Evolutionary conservation across 1,284 basidiomycete species (phyloP).

Genomic region (Tylopilus sp.): DNA sequence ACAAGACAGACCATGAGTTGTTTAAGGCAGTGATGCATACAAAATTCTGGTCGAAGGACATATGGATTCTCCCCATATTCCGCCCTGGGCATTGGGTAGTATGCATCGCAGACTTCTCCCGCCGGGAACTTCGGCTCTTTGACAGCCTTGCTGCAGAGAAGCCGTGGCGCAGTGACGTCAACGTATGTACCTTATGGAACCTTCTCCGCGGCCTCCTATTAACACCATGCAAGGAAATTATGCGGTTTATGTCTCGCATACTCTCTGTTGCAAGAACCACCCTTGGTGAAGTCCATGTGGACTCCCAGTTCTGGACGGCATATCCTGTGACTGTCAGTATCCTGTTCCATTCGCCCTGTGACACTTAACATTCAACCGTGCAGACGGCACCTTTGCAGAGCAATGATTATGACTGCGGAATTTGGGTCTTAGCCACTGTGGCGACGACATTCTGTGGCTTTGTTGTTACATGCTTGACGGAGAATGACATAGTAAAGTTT

Average conservation of each 20-base stretch:
- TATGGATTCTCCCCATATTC: conserved; percentile 17
- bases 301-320: background rate
- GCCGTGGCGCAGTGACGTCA: background rate
- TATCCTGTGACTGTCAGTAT: background rate
- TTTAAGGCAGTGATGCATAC: conserved; percentile 4
- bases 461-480: background rate
- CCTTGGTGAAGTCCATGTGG: background rate
- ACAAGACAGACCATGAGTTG: conserved; percentile 6
- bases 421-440: background rate
- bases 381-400: background rate
- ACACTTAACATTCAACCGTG: background rate
- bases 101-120: background rate
- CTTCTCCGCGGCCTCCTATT: no score
- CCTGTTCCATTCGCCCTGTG: background rate
- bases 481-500: background rate
- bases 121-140: conserved; percentile 9
- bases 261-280: background rate
- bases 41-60: conserved; percentile 13
- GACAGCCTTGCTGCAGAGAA: conserved; percentile 9
- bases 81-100: background rate
- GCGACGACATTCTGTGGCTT: background rate
- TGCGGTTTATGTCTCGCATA: background rate
- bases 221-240: background rate
- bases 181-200: background rate
- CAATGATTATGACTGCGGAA: background rate